Conservation (phyloP, 169 alveolate genomes). For the Theileria luwenshuni region DNA sequence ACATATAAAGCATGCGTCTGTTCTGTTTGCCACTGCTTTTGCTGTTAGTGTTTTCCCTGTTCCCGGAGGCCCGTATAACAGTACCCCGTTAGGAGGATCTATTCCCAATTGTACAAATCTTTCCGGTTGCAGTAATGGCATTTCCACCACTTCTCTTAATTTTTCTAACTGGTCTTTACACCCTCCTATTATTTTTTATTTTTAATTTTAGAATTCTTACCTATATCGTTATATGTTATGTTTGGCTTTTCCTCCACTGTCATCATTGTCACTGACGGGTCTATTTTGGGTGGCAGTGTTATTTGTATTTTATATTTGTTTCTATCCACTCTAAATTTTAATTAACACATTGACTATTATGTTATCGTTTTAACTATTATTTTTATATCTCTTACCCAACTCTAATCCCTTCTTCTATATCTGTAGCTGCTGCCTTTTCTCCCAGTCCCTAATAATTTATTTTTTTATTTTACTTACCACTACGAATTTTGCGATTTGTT, state of each 20-base stretch:
- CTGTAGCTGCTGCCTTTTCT: constrained; percentile 98
- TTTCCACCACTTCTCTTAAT: constrained; percentile 96
- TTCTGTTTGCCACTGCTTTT: constrained; percentile 99
- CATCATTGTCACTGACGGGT: constrained; percentile 99
- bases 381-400: constrained; percentile 88
- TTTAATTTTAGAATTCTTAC: background rate
- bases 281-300: constrained; percentile 99
- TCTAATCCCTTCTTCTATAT: constrained; percentile 99
- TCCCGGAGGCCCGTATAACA: constrained; percentile 97
- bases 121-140: constrained; percentile 98
- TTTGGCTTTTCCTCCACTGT: constrained; percentile 99
- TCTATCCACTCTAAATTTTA: constrained; percentile 82
- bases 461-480: constrained; percentile 74
- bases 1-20: constrained; percentile 98
- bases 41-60: constrained; percentile 97
- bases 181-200: constrained; percentile 88
- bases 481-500: constrained; percentile 98
- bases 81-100: constrained; percentile 99
- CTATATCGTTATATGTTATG: constrained; percentile 98
- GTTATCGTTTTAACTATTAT: no score
- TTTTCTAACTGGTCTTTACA: constrained; percentile 96
- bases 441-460: constrained; percentile 88
- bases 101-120: constrained; percentile 96
- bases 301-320: constrained; percentile 94
- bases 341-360: background rate